Evolutionary conservation across 768 basidiomycete species (phyloP).

Genomic region (Psilocybe azurescens): DNA sequence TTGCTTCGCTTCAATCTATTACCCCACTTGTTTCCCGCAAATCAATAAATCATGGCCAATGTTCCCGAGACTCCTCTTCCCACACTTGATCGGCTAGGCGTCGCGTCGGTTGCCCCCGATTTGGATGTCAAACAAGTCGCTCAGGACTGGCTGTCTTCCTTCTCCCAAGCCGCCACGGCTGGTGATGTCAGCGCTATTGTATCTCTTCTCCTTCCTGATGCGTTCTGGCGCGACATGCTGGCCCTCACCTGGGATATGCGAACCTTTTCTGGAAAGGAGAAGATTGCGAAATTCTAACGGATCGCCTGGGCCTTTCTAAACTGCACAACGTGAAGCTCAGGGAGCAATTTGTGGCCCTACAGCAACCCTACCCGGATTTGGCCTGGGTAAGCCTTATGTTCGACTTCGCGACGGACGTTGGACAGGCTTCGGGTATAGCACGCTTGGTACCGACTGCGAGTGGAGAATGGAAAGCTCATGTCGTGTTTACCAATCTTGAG

Average conservation of each 20-base stretch:
- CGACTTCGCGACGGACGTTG: constrained; percentile 51
- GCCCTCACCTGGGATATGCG: constrained; percentile 57
- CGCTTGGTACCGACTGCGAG: constrained; percentile 52
- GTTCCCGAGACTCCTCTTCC: constrained; percentile 15
- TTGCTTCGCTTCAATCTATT: not conserved
- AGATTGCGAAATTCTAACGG: constrained; percentile 40
- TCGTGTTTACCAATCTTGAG: constrained; percentile 56
- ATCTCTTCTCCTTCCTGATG: constrained; percentile 33
- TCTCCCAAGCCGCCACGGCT: constrained; percentile 15
- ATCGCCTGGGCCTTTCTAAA: constrained; percentile 34
- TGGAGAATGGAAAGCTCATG: constrained; percentile 58
- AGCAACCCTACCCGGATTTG: constrained; percentile 43
- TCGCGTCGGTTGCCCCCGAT: constrained; percentile 7
- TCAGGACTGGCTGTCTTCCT: constrained; percentile 24
- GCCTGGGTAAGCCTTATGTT: constrained; percentile 54
- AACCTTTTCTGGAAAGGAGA: constrained; percentile 40
- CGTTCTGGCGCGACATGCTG: constrained; percentile 55
- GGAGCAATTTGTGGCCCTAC: constrained; percentile 28
- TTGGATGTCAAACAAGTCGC: constrained; percentile 18
- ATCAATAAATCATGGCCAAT: constrained; percentile 7
- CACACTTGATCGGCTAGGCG: constrained; percentile 21
- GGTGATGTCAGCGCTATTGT: constrained; percentile 17
- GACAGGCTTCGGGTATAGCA: constrained; percentile 47
- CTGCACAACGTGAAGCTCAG: constrained; percentile 28
- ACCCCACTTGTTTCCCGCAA: not conserved